phyloP scores from a whole-genome alignment of 306 rosid species.

The Abrus pulchellus region DNA sequence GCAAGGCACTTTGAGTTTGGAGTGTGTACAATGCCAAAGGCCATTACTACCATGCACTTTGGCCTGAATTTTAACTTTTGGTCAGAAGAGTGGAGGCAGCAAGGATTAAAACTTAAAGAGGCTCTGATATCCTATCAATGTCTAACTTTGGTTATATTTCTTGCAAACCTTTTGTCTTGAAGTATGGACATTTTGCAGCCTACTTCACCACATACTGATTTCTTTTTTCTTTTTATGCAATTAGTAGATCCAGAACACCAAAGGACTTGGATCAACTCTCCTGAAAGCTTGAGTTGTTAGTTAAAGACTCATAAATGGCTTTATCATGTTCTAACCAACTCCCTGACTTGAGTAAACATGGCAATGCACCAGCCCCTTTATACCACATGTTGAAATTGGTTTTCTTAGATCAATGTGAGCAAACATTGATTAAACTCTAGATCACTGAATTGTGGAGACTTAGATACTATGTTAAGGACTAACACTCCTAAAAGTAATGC shows the following conservation, averaged over 20 bases:
- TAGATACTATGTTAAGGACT: neutral
- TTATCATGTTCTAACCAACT: neutral
- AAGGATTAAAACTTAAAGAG: neutral
- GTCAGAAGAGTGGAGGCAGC: neutral
- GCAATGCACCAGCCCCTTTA: conserved; percentile 8
- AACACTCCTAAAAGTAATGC: neutral
- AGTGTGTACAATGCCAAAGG: neutral
- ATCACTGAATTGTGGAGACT: neutral
- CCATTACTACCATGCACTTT: neutral
- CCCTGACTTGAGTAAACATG: too few relatives aligned
- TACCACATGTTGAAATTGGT: neutral
- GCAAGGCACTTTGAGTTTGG: neutral
- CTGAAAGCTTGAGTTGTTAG: too few relatives aligned
- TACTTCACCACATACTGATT: neutral
- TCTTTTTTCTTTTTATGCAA: too few relatives aligned
- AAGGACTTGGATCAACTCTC: too few relatives aligned
- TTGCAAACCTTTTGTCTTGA: neutral
- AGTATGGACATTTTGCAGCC: neutral
- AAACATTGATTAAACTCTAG: neutral
- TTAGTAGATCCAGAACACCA: too few relatives aligned
- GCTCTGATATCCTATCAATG: neutral
- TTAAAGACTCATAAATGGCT: neutral
- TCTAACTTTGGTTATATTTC: neutral
- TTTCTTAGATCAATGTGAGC: neutral
- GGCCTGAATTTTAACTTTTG: neutral